Evolutionary conservation across 2,329 filamentous ascomycete species (phyloP), one percentile per base, ranked within the genome.

Genomic region (Xylariales sp.): DNA sequence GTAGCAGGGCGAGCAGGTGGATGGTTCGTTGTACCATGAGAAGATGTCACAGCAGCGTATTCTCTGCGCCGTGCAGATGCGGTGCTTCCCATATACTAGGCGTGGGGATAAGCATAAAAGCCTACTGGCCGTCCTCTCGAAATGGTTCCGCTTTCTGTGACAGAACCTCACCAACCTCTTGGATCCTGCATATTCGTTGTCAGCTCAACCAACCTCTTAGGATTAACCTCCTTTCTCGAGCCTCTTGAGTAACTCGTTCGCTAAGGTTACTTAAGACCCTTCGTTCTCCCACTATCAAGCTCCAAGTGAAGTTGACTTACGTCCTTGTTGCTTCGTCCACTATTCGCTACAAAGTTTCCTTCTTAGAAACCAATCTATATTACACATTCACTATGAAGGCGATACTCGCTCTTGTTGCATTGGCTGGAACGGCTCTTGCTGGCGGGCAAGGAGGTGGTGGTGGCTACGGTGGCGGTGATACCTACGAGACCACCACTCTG

Each of bases 381-480:
- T n/a, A n/a, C n/a, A n/a, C n/a, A n/a, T n/a, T n/a, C 45, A 56
- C 45, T 29, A 60, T 59, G 55, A 59, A 54, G 51, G 38, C 41
- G 32, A 44, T 36, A 44, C 28, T 50, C 25, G 33, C 48, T 38
- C 36, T 56, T 29, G 44, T 57, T 19, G 52, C 48, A 23, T 44
- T 57, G 37, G 52, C 53, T 42, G 42, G 47, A 35, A 44, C 47
- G 28, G 54, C 44, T 38, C 37, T 53, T 25, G 55, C 55, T 21
- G 42, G 43, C 36, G 23, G 36, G n/a, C 20, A 31, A n/a, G 33
- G 33, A 5, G 38, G 24, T 5, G 33, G n/a, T n/a, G n/a, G n/a
- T n/a, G n/a, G n/a, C n/a, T n/a, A n/a, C n/a, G n/a, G n/a, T n/a
- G 19, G 19, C 16, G 32, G 32, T 11, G 14, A 23, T 15, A 19